Percentiles rank a stretch among this genome's conserved stretches.
These are phyloP conservation scores for Phoma sp. DNA, from an alignment of 2,329 filamentous ascomycete species.

Conservation along the genomic window DNA sequence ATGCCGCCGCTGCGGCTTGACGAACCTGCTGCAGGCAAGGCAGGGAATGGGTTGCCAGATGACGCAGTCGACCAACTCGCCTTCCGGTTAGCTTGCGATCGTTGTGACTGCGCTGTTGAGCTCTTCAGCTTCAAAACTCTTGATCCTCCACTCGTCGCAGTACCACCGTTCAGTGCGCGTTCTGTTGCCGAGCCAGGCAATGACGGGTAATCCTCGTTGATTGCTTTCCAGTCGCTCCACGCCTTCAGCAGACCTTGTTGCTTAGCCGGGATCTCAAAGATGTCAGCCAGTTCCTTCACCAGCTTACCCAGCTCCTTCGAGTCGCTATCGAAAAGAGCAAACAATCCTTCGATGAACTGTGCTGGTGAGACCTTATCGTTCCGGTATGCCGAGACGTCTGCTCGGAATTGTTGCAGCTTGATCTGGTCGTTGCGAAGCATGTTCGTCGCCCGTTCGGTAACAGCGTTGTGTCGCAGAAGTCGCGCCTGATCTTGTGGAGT, in stretches of 20 bases:
- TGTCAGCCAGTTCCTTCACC: constrained; percentile 87
- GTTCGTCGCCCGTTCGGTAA: constrained; percentile 83
- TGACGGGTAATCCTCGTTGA: constrained; percentile 94
- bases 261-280: constrained; percentile 85
- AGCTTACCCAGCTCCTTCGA: constrained; percentile 85
- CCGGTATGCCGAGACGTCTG: constrained; percentile 79
- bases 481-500: constrained; percentile 83
- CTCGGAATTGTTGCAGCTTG: constrained; percentile 81
- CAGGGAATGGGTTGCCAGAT: constrained; percentile 43
- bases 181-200: constrained; percentile 71
- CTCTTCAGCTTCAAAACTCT: constrained; percentile 73
- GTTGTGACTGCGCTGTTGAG: constrained; percentile 72
- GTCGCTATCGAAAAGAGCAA: constrained; percentile 83
- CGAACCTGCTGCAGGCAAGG: constrained; percentile 37
- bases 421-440: constrained; percentile 78
- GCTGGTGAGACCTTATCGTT: constrained; percentile 72
- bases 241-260: constrained; percentile 77
- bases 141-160: constrained; percentile 61
- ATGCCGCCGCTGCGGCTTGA: constrained; percentile 30
- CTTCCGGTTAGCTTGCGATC: constrained; percentile 63
- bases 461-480: constrained; percentile 78
- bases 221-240: constrained; percentile 95
- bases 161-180: constrained; percentile 47
- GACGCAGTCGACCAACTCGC: constrained; percentile 64
- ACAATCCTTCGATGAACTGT: constrained; percentile 85